Conservation (phyloP, 2,329 filamentous ascomycete genomes). For the Daldinia sp. region DNA sequence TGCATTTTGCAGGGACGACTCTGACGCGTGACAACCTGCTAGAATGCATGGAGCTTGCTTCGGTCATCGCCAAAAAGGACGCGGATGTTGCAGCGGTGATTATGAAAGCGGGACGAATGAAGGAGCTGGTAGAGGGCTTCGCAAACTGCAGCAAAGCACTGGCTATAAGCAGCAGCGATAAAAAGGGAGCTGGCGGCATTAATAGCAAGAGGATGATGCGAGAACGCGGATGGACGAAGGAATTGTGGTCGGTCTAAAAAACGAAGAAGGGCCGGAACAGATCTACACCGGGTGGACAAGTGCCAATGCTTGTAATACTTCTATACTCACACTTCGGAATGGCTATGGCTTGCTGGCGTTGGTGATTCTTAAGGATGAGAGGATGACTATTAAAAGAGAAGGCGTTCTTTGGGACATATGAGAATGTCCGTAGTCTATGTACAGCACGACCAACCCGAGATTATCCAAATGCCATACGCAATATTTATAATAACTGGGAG, state of each 20-base stretch:
- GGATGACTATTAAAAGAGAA: constrained; percentile 30
- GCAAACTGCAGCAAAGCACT: constrained; percentile 82
- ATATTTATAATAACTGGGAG: neutral
- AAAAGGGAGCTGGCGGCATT: constrained; percentile 61
- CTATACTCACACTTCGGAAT: constrained; percentile 27
- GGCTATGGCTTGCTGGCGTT: constrained; percentile 33
- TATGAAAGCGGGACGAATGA: constrained; percentile 73
- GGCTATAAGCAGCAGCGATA: constrained; percentile 67
- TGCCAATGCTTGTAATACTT: constrained; percentile 1
- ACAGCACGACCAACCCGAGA: constrained; percentile 12
- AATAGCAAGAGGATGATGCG: constrained; percentile 73
- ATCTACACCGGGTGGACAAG: neutral
- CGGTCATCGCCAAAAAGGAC: constrained; percentile 76
- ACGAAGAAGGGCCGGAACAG: constrained; percentile 36
- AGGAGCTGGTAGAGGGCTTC: constrained; percentile 80
- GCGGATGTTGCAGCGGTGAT: constrained; percentile 76
- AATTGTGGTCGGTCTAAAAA: constrained; percentile 70
- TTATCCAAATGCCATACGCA: constrained; percentile 6
- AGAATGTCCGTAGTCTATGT: constrained; percentile 24
- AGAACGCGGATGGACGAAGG: constrained; percentile 72
- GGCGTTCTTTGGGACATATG: constrained; percentile 35
- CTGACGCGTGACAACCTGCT: constrained; percentile 82
- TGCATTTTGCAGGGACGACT: constrained; percentile 82
- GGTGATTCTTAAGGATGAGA: constrained; percentile 26
- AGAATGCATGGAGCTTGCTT: constrained; percentile 88